Conservation (phyloP, 306 rosid genomes). For the Quercus dentata region DNA sequence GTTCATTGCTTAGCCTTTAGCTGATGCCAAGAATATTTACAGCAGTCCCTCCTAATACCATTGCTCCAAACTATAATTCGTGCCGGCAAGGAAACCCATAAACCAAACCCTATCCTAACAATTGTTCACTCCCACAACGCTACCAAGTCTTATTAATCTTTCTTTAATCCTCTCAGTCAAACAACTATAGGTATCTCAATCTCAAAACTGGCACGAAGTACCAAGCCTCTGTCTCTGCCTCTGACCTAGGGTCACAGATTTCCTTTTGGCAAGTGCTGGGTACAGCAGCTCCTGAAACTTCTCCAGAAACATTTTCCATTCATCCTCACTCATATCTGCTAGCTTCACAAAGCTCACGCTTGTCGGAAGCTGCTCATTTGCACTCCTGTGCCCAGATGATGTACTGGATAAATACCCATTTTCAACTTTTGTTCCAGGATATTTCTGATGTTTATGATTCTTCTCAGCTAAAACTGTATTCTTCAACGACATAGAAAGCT, state of each 20-base stretch:
- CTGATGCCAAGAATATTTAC: conserved; percentile 67
- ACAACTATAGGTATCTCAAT: conserved; percentile 24
- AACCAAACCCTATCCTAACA: conserved; percentile 40
- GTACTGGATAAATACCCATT: conserved; percentile 47
- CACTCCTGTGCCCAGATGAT: conserved; percentile 85
- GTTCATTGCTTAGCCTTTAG: conserved; percentile 25
- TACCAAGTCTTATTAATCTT: conserved; percentile 35
- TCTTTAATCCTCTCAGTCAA: conserved; percentile 35
- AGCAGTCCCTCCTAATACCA: conserved; percentile 27
- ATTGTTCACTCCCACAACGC: conserved; percentile 46
- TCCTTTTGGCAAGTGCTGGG: conserved; percentile 79
- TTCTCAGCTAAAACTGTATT: conserved; percentile 53
- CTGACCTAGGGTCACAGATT: conserved; percentile 65
- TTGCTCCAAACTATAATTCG: conserved; percentile 39
- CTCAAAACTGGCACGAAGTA: conserved; percentile 99
- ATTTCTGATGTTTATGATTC: conserved; percentile 41
- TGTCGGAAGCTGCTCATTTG: conserved; percentile 88
- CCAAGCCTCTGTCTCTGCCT: conserved; percentile 97
- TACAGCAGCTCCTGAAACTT: conserved; percentile 69
- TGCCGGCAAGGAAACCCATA: conserved; percentile 29
- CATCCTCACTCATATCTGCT: conserved; percentile 74
- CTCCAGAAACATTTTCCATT: conserved; percentile 75
- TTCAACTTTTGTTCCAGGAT: conserved; percentile 46
- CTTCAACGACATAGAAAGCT: conserved; percentile 64
- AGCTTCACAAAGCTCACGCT: conserved; percentile 77